Conservation (phyloP, 139 green algal species). For the Tetraselmis striata region DNA sequence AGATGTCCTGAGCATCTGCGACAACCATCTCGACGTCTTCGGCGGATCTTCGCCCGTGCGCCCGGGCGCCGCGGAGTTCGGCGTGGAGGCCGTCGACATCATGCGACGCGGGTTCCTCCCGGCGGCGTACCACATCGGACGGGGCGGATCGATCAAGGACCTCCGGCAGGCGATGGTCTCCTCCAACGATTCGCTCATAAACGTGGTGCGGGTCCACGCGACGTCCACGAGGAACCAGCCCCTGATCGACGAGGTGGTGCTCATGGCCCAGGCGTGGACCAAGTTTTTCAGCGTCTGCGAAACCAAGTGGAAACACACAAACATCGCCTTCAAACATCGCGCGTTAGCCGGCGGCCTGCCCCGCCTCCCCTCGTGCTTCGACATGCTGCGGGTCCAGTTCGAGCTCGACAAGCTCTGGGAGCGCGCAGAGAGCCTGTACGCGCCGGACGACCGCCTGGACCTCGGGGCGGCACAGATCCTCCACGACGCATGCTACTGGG, state of each 20-base stretch:
- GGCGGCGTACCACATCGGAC: neutral
- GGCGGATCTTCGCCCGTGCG: neutral
- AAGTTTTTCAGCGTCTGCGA: neutral
- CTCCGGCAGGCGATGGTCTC: neutral
- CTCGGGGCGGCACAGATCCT: neutral
- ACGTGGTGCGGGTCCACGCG: neutral
- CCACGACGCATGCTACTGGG: neutral
- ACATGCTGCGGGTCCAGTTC: neutral
- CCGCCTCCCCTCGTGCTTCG: neutral
- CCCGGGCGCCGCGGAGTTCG: neutral
- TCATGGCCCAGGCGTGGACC: neutral
- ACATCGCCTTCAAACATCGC: neutral
- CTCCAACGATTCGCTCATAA: neutral
- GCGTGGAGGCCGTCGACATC: neutral
- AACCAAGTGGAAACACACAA: neutral
- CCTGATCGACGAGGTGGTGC: neutral
- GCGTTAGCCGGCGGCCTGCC: neutral
- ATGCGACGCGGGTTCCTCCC: neutral
- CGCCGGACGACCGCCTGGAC: neutral
- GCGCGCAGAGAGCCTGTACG: neutral
- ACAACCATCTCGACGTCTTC: too few species aligned
- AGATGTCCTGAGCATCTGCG: neutral
- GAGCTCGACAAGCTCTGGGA: neutral
- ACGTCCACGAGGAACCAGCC: neutral
- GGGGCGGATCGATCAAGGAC: neutral